phyloP scores from a whole-genome alignment of 495 filamentous ascomycete species.

The Tuber magnatum region DNA sequence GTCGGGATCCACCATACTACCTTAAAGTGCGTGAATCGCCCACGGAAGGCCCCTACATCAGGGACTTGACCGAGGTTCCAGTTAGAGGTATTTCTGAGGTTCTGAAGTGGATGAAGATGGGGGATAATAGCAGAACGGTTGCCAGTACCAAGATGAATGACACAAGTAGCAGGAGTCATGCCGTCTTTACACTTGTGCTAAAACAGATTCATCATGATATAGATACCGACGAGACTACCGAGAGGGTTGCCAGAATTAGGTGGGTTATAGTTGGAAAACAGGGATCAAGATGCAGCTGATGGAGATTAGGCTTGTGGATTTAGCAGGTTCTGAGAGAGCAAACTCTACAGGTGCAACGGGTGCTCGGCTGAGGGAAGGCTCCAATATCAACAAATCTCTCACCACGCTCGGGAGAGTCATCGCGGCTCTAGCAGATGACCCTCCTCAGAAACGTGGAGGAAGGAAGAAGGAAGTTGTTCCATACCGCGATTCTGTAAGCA shows the following conservation, averaged over 20 bases:
- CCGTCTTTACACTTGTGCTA: slow-evolving; percentile 94
- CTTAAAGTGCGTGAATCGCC: slow-evolving; percentile 96
- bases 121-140: slow-evolving; percentile 80
- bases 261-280: slow-evolving; percentile 8
- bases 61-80: slow-evolving; percentile 86
- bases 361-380: slow-evolving; percentile 79
- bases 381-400: slow-evolving; percentile 97
- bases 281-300: slow-evolving; percentile 12
- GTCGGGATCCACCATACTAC: slow-evolving; percentile 72
- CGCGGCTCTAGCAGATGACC: slow-evolving; percentile 79
- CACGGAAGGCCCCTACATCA: slow-evolving; percentile 94
- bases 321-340: slow-evolving; percentile 89
- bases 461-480: slow-evolving; percentile 69
- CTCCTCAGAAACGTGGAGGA: slow-evolving; percentile 40
- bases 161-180: slow-evolving; percentile 85
- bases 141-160: slow-evolving; percentile 99
- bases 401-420: slow-evolving; percentile 94
- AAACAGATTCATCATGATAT: slow-evolving; percentile 96
- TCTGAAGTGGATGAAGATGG: slow-evolving; percentile 79
- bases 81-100: slow-evolving; percentile 78
- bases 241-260: slow-evolving; percentile 85
- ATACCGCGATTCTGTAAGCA: slow-evolving; percentile 67
- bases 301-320: slow-evolving; percentile 61
- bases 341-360: slow-evolving; percentile 95
- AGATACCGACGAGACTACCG: slow-evolving; percentile 89